Evolutionary conservation across 495 filamentous ascomycete species (phyloP).

Genomic region (Penicillium ochrochloron): DNA sequence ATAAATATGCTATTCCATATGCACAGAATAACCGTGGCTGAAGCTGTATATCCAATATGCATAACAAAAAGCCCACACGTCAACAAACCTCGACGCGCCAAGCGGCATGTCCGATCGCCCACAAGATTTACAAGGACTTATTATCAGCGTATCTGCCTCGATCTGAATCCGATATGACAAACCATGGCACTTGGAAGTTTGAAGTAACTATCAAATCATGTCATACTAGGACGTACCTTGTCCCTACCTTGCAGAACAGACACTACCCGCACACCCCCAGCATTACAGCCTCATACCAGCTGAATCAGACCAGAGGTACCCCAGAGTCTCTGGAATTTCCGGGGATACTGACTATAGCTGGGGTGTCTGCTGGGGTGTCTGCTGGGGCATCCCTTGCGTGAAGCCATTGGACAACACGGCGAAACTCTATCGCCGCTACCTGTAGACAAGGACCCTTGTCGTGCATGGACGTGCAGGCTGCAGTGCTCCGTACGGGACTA

Average conservation of each 20-base stretch:
- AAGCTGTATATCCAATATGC: neutral
- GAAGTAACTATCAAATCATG: too few species aligned
- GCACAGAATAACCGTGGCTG: neutral
- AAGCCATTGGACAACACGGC: neutral
- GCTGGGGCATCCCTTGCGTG: conserved; percentile 15
- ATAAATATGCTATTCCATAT: neutral
- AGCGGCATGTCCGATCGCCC: neutral
- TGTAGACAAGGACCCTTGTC: conserved; percentile 9
- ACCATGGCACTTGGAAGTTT: neutral
- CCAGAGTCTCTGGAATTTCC: conserved; percentile 4
- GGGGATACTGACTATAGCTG: neutral
- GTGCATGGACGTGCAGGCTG: conserved; percentile 14
- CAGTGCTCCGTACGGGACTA: neutral
- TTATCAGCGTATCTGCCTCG: neutral
- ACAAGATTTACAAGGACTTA: neutral
- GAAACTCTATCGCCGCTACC: conserved; percentile 20
- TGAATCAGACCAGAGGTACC: neutral
- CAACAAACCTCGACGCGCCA: conserved; percentile 6
- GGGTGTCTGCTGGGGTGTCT: neutral
- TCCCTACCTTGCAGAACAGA: neutral
- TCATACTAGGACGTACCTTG: neutral
- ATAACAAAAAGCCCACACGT: neutral
- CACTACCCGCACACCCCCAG: neutral
- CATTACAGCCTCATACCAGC: conserved; percentile 3
- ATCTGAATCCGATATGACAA: neutral